These are phyloP conservation scores for Avena atlantica DNA, from an alignment of 176 grass and related monocot species.

Conservation along the genomic window DNA sequence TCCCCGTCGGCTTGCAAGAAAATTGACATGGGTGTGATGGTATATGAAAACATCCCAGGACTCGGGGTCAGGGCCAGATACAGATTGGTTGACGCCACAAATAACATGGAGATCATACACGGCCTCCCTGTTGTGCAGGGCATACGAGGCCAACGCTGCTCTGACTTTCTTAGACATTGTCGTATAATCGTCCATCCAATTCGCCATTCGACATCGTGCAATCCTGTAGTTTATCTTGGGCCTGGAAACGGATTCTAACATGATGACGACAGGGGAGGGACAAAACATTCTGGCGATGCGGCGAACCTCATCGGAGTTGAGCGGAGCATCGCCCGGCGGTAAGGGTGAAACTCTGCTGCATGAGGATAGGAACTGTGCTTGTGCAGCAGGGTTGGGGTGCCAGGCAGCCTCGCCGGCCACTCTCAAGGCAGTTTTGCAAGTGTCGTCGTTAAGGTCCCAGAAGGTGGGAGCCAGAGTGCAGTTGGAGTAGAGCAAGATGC, in stretches of 20 bases:
- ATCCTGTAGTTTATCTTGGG: neutral
- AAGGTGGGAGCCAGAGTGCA: neutral
- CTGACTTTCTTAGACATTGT: neutral
- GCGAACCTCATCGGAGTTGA: neutral
- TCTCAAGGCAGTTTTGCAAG: neutral
- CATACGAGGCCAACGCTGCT: neutral
- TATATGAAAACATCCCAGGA: no score
- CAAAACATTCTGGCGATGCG: neutral
- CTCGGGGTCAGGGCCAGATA: neutral
- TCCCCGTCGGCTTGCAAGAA: neutral
- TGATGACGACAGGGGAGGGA: neutral
- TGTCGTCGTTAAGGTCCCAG: neutral
- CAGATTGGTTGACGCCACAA: neutral
- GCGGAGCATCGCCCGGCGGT: neutral
- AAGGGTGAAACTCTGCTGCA: neutral
- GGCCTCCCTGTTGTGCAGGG: neutral
- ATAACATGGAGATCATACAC: conserved; percentile 27
- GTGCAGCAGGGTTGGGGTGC: neutral
- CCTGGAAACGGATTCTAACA: neutral
- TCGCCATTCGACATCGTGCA: neutral
- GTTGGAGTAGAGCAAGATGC: neutral
- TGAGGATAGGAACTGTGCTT: conserved; percentile 16
- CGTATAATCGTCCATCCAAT: neutral
- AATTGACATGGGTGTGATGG: neutral
- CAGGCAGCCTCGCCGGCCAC: neutral